phyloP scores from a whole-genome alignment of 2,329 filamentous ascomycete genomes.

The Cytospora mali region DNA sequence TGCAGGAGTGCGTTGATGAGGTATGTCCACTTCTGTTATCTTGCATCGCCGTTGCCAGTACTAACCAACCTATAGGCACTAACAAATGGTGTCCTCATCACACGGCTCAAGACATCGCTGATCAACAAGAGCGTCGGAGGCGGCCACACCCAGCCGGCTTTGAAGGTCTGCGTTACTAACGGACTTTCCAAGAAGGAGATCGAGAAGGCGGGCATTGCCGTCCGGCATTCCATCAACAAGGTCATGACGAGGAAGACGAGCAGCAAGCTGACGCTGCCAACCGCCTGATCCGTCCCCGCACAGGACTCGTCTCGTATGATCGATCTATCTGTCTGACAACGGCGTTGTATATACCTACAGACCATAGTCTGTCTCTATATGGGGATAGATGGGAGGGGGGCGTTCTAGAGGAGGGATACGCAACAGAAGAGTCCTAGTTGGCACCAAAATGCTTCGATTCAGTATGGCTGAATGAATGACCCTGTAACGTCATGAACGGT shows the following conservation, averaged over 20 bases:
- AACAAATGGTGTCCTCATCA: conserved; percentile 86
- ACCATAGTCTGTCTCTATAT: not conserved
- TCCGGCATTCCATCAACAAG: conserved; percentile 92
- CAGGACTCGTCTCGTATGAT: not conserved
- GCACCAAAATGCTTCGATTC: not conserved
- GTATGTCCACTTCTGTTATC: conserved; percentile 51
- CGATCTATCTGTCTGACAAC: not conserved
- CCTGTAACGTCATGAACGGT: conserved; percentile 4
- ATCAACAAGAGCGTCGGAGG: conserved; percentile 62
- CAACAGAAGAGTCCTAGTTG: not conserved
- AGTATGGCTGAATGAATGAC: conserved; percentile 10
- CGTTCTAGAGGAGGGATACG: not conserved
- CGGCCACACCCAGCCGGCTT: conserved; percentile 73
- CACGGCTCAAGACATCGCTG: conserved; percentile 79
- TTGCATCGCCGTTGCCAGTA: not conserved
- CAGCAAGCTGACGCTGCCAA: conserved; percentile 45
- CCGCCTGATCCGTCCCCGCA: conserved; percentile 6
- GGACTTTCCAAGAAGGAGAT: conserved; percentile 92
- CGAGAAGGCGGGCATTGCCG: conserved; percentile 86
- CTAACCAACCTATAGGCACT: conserved; percentile 60
- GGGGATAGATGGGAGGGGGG: not conserved
- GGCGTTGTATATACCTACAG: conserved; percentile 1
- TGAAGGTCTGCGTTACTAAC: conserved; percentile 89
- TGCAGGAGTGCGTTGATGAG: conserved; percentile 96
- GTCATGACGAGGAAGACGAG: conserved; percentile 71